phyloP scores from a whole-genome alignment of 1,139 yeast genomes.

The Blastobotrys malaysiensis region DNA sequence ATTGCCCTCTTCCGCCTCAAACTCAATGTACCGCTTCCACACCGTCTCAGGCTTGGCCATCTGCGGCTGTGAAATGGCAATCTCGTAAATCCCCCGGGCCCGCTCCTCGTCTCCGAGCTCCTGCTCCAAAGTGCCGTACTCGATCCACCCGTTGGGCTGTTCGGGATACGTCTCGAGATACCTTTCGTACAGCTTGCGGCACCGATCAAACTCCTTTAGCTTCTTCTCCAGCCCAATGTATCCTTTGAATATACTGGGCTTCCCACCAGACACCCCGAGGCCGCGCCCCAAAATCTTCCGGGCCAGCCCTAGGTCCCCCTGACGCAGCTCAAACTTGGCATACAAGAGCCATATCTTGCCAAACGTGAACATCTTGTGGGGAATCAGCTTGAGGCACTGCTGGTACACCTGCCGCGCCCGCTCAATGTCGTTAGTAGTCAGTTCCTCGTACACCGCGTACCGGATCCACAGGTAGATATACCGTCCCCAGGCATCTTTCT shows the following conservation, averaged over 20 bases:
- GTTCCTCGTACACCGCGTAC: conserved; percentile 61
- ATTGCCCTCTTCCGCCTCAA: conserved; percentile 53
- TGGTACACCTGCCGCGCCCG: conserved; percentile 50
- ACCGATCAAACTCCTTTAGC: conserved; percentile 50
- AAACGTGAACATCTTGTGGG: conserved; percentile 57
- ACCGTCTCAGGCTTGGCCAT: conserved; percentile 37
- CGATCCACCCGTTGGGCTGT: conserved; percentile 44
- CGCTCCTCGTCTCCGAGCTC: conserved; percentile 66
- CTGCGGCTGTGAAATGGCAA: conserved; percentile 41
- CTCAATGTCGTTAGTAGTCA: conserved; percentile 40
- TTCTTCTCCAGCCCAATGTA: conserved; percentile 56
- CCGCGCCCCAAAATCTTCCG: conserved; percentile 69
- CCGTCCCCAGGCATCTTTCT: conserved; percentile 52
- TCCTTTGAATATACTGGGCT: conserved; percentile 51
- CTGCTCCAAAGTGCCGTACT: conserved; percentile 64
- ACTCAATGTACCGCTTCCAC: conserved; percentile 51
- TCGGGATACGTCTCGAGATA: conserved; percentile 53
- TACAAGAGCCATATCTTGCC: conserved; percentile 68
- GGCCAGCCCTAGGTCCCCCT: conserved; percentile 45
- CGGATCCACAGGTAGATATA: conserved; percentile 68
- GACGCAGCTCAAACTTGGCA: conserved; percentile 72
- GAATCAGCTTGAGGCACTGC: conserved; percentile 45
- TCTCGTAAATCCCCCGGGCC: conserved; percentile 53
- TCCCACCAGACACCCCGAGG: conserved; percentile 56
- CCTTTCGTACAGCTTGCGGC: conserved; percentile 64